Evolutionary conservation across 2,329 filamentous ascomycete species (phyloP).

Genomic region (Ophidiomyces ophidiicola): DNA sequence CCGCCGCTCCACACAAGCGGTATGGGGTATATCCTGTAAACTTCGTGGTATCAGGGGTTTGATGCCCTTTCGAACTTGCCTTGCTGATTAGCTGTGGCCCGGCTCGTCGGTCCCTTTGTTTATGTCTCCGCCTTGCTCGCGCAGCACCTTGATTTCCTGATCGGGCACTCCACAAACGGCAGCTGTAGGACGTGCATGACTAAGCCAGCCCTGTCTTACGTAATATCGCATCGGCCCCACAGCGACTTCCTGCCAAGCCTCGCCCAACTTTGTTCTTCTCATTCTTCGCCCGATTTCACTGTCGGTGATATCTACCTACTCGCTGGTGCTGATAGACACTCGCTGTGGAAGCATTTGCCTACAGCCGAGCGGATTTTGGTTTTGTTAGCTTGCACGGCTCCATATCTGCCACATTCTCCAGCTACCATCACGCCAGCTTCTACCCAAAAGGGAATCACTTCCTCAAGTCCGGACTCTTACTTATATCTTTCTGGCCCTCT

Average conservation of each 20-base stretch:
- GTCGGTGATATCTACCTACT: not conserved
- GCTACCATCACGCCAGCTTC: too few species aligned
- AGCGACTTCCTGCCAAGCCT: slow-evolving; percentile 4
- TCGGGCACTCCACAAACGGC: not conserved
- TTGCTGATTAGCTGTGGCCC: too few species aligned
- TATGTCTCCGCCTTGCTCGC: not conserved
- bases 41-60: too few species aligned
- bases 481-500: slow-evolving; percentile 18
- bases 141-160: not conserved
- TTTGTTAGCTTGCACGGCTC: too few species aligned
- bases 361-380: too few species aligned
- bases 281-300: slow-evolving; percentile 5
- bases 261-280: slow-evolving; percentile 8
- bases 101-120: too few species aligned
- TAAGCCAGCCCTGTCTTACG: slow-evolving; percentile 6
- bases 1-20: too few species aligned
- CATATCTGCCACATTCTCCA: too few species aligned
- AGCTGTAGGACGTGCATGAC: not conserved
- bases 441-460: slow-evolving; percentile 6
- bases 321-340: not conserved
- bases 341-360: too few species aligned
- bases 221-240: slow-evolving; percentile 6
- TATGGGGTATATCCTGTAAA: too few species aligned
- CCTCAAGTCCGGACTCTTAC: not conserved
- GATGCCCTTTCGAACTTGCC: too few species aligned